Base-by-base conservation (phyloP, 805 yeast genomes). In the Blastobotrys mokoenaii region DNA sequence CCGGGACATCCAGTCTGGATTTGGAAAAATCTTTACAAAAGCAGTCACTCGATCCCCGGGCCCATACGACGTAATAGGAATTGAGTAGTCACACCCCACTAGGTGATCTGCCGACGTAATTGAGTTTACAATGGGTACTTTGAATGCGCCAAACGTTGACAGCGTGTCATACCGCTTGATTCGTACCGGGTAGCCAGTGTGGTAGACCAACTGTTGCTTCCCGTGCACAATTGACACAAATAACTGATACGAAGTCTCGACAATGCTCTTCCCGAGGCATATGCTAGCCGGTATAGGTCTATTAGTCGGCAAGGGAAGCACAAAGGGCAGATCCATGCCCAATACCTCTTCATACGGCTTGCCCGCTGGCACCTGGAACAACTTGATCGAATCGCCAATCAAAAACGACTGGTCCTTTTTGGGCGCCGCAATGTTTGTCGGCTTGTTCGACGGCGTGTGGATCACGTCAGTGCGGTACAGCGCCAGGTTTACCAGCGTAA, bases 291-390 rank as follows among this genome's bases (percentile, higher is more conserved):
- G 68, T 3, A 66, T 48, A 2, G 64, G 53, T 10, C 54, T 47
- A 18, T 55, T 55, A 6, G 58, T 51, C 2, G 69, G 64, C 35
- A 66, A 54, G 16, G 59, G 56, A 17, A 67, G 55, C 4, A 60
- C 52, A 49, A 68, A 68, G 10, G 72, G 72, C 14, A 68, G 56
- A 44, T 67, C 71, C 44, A 65, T 45, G 3, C 56, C 68, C 37
- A 56, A 46, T 8, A 58, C 51, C n/a, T 55, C 56, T 17, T 52
- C 58, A 27, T 45, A 27, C 9, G 42, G 35, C 17, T 34, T 43
- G 6, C 49, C 59, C 14, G 51, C 51, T 38, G 53, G 56, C 1
- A 51, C 53, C 43, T 42, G 52, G 45, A 54, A 62, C 7, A 63
- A 46, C 7, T 38, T 51, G 35, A 54, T 46, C 27, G 56, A 57